Evolutionary conservation across 2,329 filamentous ascomycete genomes (phyloP), one percentile per base, ranked within the genome.

Genomic region (Westerdykella aurantiaca): DNA sequence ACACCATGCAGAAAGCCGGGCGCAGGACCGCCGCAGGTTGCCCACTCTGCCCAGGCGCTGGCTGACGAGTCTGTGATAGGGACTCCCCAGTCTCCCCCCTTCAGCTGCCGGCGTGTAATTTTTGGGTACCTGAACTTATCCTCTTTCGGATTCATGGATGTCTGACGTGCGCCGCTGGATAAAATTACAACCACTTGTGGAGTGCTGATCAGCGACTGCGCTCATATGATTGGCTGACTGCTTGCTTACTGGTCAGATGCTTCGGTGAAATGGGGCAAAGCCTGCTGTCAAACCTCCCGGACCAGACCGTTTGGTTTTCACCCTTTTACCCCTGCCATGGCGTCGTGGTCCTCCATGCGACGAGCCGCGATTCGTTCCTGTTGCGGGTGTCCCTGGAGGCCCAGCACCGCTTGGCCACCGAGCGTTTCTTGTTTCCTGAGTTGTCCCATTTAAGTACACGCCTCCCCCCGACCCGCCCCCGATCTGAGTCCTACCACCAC

Each of bases 401-500:
- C 33, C 33, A 54, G 60, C 53, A 52, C 53, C 50, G 52, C 53
- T 53, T 55, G 55, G 51, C 52, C 37, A 40, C 45, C 43, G 22
- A 38, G 45, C 43, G 37, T 43, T 35, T 44, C 39, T 44, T 49
- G 49, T 41, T 53, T 45, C 54, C 48, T 46, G 52, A 46, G 56
- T 59, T 48, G 51, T 48, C 58, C 60, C 56, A 53, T 62, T 65
- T 65, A 64, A 67, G 60, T 54, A 41, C 42, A 51, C 55, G 25
- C 52, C 56, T 55, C 56, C 62, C 65, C 63, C 61, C 42, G 54
- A 46, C 14, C 44, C 48, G 45, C 52, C 48, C 53, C 43, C 55
- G 47, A 42, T 38, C 51, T 48, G 51, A 48, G 46, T 47, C 45
- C 46, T 7, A 35, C n/a, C 33, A 35, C 47, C 43, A 59, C 55